Evolutionary conservation across 208 protist genomes (phyloP), one percentile per base, ranked within the genome.

Genomic region (Leishmania martiniquensis): DNA sequence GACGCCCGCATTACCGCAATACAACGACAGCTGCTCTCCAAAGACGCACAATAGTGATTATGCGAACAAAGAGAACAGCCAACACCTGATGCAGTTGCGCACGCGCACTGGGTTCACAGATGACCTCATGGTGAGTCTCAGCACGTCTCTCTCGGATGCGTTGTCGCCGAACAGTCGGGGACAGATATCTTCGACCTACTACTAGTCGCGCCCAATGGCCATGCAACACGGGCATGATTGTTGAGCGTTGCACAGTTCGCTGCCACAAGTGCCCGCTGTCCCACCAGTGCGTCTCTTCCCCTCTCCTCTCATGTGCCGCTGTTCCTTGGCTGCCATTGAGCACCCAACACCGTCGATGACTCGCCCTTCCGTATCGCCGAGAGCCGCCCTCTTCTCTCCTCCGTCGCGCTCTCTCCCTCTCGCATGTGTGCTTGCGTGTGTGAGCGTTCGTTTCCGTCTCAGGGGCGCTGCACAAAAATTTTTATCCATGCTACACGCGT

Each of bases 81-180:
- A 69, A 25, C 71, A 59, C 3, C 55, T 1, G 44, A 15, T 22
- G 22, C 80, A 72, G 60, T 66, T 34, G 22, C 80, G 80, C n/a
- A 42, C 45, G 68, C 80, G 80, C 15, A 76, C 25, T n/a, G 76
- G 75, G 34, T 22, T 80, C 59, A 55, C 68, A 13, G 80, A 84
- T 52, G 80, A 84, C 45, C 55, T 84, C 49, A 80, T 67, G 29
- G 80, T 84, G 45, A 84, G 80, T 52, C 65, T 65, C 37, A 84
- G 80, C 63, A 84, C 80, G 0, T 25, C 57, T 9, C 51, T 80
- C 0, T 84, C 80, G 2, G 80, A 84, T 44, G 72, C 62, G 37
- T 70, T 55, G 45, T 67, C 73, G 7, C 69, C 45, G 0, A 59
- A 47, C 51, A 84, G 60, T 67, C 69, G 68, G 10, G 80, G 77